Evolutionary conservation across 768 basidiomycete genomes (phyloP), one percentile per base, ranked within the genome.

Genomic region (Scleroderma bovista): DNA sequence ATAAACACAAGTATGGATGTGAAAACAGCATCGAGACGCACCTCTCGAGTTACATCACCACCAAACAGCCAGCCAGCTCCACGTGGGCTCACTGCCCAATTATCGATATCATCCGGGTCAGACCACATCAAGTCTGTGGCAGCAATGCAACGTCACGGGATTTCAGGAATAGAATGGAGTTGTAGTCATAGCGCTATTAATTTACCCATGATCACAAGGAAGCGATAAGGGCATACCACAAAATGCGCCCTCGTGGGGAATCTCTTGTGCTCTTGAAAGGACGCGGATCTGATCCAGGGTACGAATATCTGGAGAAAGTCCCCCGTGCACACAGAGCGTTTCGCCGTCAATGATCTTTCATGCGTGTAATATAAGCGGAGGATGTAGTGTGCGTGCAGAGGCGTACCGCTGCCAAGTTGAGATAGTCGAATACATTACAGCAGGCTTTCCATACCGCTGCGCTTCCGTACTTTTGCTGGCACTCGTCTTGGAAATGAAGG

Each of bases 231-330:
- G 59, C 80, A 26, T 58, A 85, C 87, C 87, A 58, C 95, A 98
- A 73, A 98, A 97, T 8, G 94, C 88, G n/a, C 95, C 95, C 65
- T 97, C 95, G 65, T 98, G 95, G 2, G 94, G 95, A 41, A 98
- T 95, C 66, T 98, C 95, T 61, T 97, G 93, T n/a, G 92, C 90
- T 48, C 95, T 76, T 3, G 92, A 89, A 38, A 97, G 74, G 6
- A 94, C 90, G 6, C 95, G 79, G 55, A 98, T 89, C 64, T 96
- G 93, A 66, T 97, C 95, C 6, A 97, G 72, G 2, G 95, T 95
- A 39, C 92, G 80, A 49, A 98, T 93, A 62, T 97, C 94, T 1
- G 95, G 95, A 8, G 93, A 96, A 2, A 98, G 78, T 3, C 95
- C 95, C 11, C 95, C 95, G 56, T 97, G 95, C 1, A 98, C 94